Base-by-base conservation (phyloP, 176 grass and related monocot species). In the Ananas comosus region DNA sequence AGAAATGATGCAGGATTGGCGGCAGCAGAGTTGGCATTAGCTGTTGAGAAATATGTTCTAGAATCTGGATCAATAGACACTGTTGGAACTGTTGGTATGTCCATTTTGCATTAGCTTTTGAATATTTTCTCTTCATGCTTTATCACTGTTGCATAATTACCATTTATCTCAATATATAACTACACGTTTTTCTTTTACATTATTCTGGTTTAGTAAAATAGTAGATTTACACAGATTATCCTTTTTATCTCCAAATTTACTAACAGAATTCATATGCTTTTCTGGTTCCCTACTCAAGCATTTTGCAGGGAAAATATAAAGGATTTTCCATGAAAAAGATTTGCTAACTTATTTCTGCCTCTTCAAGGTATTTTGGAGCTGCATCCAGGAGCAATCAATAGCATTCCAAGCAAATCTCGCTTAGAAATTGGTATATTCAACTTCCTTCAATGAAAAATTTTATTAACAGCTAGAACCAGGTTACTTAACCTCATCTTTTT, bases 361-460 rank as follows among this genome's bases (percentile, higher is more conserved):
- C 27, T 59, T 59, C 72, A 80, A 86, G 94, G 94, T 83, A 99
- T 99, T 80, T 65, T 99, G 74, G 86, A 99, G 80, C 65, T 99
- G 50, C 94, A 99, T 82, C 94, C 94, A 72, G 94, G 89, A 70
- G 94, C 94, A 63, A 99, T 90, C 70, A 93, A 93, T 79, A 99
- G 89, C 74, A 99, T 99, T 49, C 89, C 94, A 65, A 99, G 94
- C 69, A 93, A 93, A 93, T 90, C 89, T 72, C 94, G 93, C 74
- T 56, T 99, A 13, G 89, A 99, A 92, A 93, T 99, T 78, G 94
- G 94, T 99, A 88, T 48, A 72, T 2, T 1, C 61, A 3, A 85
- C 76, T 72, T 66, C 66, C 79, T 76, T 68, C 6, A 0, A 53
- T 42, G 49, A 1, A 75, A 63, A 24, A 3, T 42, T 49, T 73